phyloP scores from a whole-genome alignment of 2,329 filamentous ascomycete genomes.

The Colletotrichum sp. region DNA sequence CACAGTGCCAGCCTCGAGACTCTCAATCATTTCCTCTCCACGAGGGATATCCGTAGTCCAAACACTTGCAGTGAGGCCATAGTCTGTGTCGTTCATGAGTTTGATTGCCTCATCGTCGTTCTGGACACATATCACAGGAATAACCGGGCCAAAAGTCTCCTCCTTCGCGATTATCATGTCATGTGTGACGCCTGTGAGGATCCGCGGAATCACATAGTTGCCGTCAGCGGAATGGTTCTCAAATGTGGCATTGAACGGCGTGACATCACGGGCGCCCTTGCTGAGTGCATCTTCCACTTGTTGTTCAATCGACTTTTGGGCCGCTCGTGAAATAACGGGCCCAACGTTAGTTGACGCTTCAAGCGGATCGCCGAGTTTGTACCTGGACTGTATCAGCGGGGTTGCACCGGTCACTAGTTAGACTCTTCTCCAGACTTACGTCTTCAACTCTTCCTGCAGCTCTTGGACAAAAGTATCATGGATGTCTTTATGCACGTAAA shows the following conservation, averaged over 20 bases:
- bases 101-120: constrained; percentile 79
- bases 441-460: constrained; percentile 62
- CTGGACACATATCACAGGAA: constrained; percentile 88
- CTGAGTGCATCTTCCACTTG: constrained; percentile 69
- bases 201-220: constrained; percentile 72
- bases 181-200: constrained; percentile 81
- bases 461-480: constrained; percentile 59
- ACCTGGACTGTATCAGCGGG: constrained; percentile 31
- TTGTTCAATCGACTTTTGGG: constrained; percentile 61
- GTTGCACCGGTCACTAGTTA: not conserved
- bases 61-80: constrained; percentile 90
- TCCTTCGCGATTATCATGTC: constrained; percentile 87
- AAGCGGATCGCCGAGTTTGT: constrained; percentile 64
- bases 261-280: constrained; percentile 70
- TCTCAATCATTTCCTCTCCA: not conserved
- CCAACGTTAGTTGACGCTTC: constrained; percentile 68
- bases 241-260: constrained; percentile 60
- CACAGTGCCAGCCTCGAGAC: not conserved
- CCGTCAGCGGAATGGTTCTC: constrained; percentile 61
- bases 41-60: constrained; percentile 65
- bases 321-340: constrained; percentile 69
- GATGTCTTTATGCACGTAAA: not conserved
- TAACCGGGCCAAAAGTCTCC: constrained; percentile 93
- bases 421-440: not conserved
- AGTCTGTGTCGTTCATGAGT: constrained; percentile 93